A percentile compares a stretch with the other conserved stretches of the same genome.
Evolutionary conservation across 805 yeast species (phyloP).

Genomic region (Starmerella sirachaensis): DNA sequence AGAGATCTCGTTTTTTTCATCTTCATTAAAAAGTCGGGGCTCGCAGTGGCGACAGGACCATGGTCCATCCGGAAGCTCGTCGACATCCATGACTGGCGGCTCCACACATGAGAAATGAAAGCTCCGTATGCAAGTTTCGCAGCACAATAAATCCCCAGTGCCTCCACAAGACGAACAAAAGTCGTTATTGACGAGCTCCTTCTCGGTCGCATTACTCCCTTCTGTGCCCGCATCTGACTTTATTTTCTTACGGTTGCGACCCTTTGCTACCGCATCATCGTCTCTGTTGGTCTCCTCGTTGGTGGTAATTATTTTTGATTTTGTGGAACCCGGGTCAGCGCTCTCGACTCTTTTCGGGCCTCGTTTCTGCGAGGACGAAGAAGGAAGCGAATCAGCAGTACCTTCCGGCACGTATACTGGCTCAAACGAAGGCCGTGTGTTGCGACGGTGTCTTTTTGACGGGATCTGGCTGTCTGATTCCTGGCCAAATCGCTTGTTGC

Average conservation of each 20-base stretch:
- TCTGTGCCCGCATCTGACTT: too few relatives aligned
- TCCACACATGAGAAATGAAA: constrained; percentile 86
- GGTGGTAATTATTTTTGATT: too few relatives aligned
- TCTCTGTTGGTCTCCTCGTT: too few relatives aligned
- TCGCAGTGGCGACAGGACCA: constrained; percentile 82
- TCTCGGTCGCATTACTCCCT: background rate
- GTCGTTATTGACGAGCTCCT: constrained; percentile 54
- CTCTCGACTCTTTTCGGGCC: background rate
- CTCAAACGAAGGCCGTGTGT: constrained; percentile 6
- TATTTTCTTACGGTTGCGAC: too few relatives aligned
- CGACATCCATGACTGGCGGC: constrained; percentile 67
- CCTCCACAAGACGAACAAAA: constrained; percentile 86
- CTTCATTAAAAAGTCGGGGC: constrained; percentile 3
- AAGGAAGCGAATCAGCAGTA: background rate
- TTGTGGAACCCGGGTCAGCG: too few relatives aligned
- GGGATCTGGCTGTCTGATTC: too few relatives aligned
- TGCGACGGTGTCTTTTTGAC: constrained; percentile 3
- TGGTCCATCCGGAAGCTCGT: constrained; percentile 48
- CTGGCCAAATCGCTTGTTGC: too few relatives aligned
- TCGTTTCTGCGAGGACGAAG: background rate
- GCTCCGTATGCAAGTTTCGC: constrained; percentile 85
- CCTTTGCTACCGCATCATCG: too few relatives aligned
- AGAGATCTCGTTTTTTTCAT: constrained; percentile 10
- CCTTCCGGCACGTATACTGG: background rate
- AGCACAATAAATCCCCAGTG: constrained; percentile 78